A percentile compares a stretch with the other conserved stretches of the same genome.
Evolutionary conservation across 768 basidiomycete genomes (phyloP).

Genomic region (Termitomyces eurrhizus): DNA sequence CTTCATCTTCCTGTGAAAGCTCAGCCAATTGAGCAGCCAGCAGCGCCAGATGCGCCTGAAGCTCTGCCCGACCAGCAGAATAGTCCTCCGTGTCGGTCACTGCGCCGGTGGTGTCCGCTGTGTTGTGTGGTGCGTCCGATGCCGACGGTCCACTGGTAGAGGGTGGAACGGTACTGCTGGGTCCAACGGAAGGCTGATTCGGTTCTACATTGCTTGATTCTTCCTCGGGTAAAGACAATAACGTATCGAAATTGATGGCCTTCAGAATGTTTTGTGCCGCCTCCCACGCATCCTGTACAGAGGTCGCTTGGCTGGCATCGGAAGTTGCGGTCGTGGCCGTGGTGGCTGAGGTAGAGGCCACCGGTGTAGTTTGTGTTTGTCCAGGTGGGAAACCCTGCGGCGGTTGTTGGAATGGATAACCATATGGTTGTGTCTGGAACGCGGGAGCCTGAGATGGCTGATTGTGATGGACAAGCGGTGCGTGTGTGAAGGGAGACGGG

Average conservation of each 20-base stretch:
- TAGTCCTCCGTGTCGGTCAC: background rate
- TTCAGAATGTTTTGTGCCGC: conserved; percentile 75
- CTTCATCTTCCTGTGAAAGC: conserved; percentile 46
- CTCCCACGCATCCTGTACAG: conserved; percentile 63
- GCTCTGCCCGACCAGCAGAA: conserved; percentile 43
- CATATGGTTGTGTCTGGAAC: conserved; percentile 10
- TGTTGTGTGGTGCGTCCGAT: background rate
- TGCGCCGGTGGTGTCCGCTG: background rate
- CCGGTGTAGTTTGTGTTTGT: conserved; percentile 20
- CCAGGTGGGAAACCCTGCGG: conserved; percentile 16
- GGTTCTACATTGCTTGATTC: conserved; percentile 20
- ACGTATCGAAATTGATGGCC: conserved; percentile 67
- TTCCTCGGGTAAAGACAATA: conserved; percentile 40
- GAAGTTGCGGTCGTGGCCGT: conserved; percentile 12
- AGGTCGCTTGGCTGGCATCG: conserved; percentile 25
- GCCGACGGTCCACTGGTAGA: background rate
- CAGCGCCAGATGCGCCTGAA: conserved; percentile 72
- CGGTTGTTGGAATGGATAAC: conserved; percentile 13
- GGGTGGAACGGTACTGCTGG: conserved; percentile 1
- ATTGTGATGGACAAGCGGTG: conserved; percentile 41
- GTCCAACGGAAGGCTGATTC: background rate
- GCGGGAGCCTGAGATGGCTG: conserved; percentile 16
- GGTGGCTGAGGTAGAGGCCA: conserved; percentile 4
- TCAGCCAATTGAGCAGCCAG: conserved; percentile 71
- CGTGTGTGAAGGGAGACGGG: conserved; percentile 59